phyloP scores from a whole-genome alignment of 805 yeast species.

The Candida ulmi region DNA sequence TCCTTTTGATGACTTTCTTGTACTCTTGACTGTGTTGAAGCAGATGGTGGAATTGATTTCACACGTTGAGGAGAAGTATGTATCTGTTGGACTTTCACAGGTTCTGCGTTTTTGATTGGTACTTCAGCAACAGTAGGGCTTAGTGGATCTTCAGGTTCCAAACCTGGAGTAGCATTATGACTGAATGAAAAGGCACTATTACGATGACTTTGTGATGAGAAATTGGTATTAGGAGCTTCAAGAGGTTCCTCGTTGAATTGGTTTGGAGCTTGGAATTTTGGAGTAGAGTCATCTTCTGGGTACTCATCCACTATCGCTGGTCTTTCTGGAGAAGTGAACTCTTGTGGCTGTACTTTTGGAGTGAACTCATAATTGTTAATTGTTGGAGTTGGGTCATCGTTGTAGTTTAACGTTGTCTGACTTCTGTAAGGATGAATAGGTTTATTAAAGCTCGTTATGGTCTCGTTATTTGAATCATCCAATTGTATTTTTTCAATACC shows the following conservation, averaged over 20 bases:
- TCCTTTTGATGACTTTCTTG: too few species aligned
- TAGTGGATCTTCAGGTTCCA: conserved; percentile 3
- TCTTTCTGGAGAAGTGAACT: too few species aligned
- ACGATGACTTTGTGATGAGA: too few species aligned
- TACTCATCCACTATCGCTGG: too few species aligned
- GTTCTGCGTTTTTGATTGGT: conserved; percentile 1
- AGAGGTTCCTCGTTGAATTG: too few species aligned
- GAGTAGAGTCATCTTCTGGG: too few species aligned
- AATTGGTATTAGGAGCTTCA: too few species aligned
- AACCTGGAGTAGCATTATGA: conserved; percentile 15
- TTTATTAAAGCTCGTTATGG: background rate
- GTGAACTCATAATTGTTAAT: conserved; percentile 8
- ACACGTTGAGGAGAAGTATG: conserved; percentile 1
- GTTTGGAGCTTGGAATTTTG: too few species aligned
- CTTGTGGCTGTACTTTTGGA: background rate
- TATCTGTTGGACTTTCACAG: conserved; percentile 1
- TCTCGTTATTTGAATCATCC: too few species aligned
- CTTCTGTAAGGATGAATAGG: background rate
- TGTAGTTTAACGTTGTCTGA: background rate
- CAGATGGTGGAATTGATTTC: background rate
- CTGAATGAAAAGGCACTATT: conserved; percentile 4
- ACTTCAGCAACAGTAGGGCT: background rate
- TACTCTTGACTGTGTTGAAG: background rate
- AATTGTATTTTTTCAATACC: too few species aligned
- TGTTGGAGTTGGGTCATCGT: conserved; percentile 17